Evolutionary conservation across 2,329 filamentous ascomycete genomes (phyloP).

Genomic region (Penicillium sp.): DNA sequence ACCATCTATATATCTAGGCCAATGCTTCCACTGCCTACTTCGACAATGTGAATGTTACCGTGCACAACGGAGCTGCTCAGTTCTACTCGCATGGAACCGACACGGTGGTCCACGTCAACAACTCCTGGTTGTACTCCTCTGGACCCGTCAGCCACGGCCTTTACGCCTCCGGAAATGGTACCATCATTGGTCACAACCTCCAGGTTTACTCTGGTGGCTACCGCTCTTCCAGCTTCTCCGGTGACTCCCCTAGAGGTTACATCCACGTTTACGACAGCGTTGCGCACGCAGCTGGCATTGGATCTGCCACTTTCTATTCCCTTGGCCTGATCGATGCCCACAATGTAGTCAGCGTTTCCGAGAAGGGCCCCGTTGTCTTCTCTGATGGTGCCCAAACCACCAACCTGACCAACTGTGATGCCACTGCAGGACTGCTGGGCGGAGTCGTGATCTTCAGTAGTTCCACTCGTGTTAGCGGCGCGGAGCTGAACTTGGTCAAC

Average conservation of each 20-base stretch:
- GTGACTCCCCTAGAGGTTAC: constrained; percentile 39
- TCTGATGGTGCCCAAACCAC: constrained; percentile 33
- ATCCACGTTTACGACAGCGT: constrained; percentile 37
- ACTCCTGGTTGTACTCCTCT: constrained; percentile 41
- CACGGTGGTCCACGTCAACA: constrained; percentile 35
- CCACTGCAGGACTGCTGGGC: constrained; percentile 39
- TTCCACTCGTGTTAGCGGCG: constrained; percentile 26
- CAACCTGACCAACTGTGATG: constrained; percentile 23
- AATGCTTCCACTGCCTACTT: constrained; percentile 37
- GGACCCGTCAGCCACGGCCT: constrained; percentile 42
- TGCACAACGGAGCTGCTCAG: constrained; percentile 44
- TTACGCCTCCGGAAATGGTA: constrained; percentile 43
- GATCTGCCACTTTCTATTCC: constrained; percentile 42
- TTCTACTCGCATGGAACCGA: constrained; percentile 40
- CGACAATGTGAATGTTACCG: constrained; percentile 40
- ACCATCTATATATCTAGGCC: constrained; percentile 13
- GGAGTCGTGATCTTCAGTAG: constrained; percentile 37
- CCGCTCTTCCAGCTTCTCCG: constrained; percentile 42
- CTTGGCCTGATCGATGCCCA: constrained; percentile 36
- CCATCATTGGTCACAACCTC: constrained; percentile 33
- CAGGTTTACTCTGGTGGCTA: constrained; percentile 40
- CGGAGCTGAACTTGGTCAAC: constrained; percentile 30
- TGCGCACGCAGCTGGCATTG: constrained; percentile 39
- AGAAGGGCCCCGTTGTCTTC: constrained; percentile 34
- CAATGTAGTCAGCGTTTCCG: constrained; percentile 36